Percentiles rank a stretch among this genome's conserved stretches.
Evolutionary conservation across 257 asterid species (phyloP).

Genomic region (Forsythia suspensa): DNA sequence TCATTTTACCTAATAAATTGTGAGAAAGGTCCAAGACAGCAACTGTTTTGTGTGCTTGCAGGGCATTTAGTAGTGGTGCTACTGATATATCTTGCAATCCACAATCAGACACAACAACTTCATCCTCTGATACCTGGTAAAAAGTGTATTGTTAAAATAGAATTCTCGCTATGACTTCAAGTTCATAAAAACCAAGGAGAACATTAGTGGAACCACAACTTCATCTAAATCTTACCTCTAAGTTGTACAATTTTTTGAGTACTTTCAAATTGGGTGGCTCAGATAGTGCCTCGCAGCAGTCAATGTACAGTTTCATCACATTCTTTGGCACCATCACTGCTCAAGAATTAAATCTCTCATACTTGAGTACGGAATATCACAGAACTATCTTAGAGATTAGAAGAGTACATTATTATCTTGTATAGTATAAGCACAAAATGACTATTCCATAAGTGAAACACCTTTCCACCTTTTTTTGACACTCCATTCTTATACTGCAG

Average conservation of each 20-base stretch:
- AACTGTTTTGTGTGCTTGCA: slow-evolving; percentile 70
- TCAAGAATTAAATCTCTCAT: slow-evolving; percentile 21
- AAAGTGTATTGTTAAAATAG: slow-evolving; percentile 25
- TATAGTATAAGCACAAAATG: neutral
- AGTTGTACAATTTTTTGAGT: slow-evolving; percentile 67
- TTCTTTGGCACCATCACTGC: slow-evolving; percentile 83
- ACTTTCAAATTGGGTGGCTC: slow-evolving; percentile 71
- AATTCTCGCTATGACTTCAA: neutral
- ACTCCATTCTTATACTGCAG: neutral
- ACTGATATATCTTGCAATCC: slow-evolving; percentile 81
- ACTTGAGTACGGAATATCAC: slow-evolving; percentile 14
- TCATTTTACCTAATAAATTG: slow-evolving; percentile 72
- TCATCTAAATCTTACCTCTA: slow-evolving; percentile 54
- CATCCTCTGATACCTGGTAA: slow-evolving; percentile 85
- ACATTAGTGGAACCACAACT: slow-evolving; percentile 6
- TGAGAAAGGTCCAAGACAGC: slow-evolving; percentile 91
- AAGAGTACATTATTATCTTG: neutral
- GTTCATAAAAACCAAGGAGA: slow-evolving; percentile 1
- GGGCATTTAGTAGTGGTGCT: slow-evolving; percentile 74
- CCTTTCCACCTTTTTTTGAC: neutral
- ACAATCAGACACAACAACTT: slow-evolving; percentile 75
- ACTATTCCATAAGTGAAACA: neutral
- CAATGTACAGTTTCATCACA: slow-evolving; percentile 74
- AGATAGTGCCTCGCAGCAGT: slow-evolving; percentile 64
- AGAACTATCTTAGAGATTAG: slow-evolving; percentile 14